Percentiles rank a stretch among this genome's conserved stretches.
Evolutionary conservation across 192 early-diverging fungal genomes (phyloP).

Genomic region (Umbelopsis sp.): DNA sequence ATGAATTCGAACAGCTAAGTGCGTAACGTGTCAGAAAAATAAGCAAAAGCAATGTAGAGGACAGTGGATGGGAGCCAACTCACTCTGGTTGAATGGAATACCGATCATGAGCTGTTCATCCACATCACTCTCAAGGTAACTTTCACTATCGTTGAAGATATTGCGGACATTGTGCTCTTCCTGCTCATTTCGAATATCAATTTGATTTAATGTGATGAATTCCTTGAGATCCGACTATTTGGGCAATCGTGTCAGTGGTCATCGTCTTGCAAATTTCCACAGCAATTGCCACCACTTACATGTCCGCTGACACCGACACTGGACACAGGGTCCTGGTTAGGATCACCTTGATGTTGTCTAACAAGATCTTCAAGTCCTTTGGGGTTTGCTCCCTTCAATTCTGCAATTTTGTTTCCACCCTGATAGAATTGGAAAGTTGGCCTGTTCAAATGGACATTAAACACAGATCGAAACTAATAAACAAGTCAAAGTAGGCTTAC

Average conservation of each 20-base stretch:
- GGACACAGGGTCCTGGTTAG: slow-evolving; percentile 20
- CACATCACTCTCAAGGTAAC: slow-evolving; percentile 86
- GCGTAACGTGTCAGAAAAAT: not conserved
- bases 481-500: slow-evolving; percentile 30
- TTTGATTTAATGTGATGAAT: slow-evolving; percentile 66
- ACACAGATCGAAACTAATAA: not conserved
- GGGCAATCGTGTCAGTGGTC: too few relatives aligned
- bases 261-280: too few relatives aligned
- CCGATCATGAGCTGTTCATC: slow-evolving; percentile 94
- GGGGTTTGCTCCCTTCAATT: slow-evolving; percentile 82
- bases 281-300: slow-evolving; percentile 28
- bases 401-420: slow-evolving; percentile 69
- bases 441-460: slow-evolving; percentile 48
- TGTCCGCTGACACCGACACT: slow-evolving; percentile 46
- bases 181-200: slow-evolving; percentile 86
- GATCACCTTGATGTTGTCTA: slow-evolving; percentile 60
- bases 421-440: slow-evolving; percentile 88
- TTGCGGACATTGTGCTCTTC: slow-evolving; percentile 74
- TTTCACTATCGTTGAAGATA: slow-evolving; percentile 71
- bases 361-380: slow-evolving; percentile 67
- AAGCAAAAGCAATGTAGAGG: not conserved
- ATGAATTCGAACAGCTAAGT: slow-evolving; percentile 67
- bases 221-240: slow-evolving; percentile 61
- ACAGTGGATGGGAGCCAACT: not conserved
- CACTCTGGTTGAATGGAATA: slow-evolving; percentile 84